Evolutionary conservation across 305 asterid species (phyloP).

Genomic region (Ilex paraguariensis): DNA sequence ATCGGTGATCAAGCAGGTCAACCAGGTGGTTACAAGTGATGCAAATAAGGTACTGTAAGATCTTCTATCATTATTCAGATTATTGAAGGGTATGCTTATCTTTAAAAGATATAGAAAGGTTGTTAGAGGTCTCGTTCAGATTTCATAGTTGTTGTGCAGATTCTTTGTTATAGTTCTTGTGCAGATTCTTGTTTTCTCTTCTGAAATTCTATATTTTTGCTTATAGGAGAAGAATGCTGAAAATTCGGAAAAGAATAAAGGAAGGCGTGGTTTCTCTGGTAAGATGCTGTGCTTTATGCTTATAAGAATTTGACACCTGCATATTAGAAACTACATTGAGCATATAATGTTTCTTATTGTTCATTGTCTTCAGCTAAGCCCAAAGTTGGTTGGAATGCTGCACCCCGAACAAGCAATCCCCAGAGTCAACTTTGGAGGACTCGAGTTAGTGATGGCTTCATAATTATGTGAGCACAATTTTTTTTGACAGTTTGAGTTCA

Average conservation of each 20-base stretch:
- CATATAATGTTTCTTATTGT: background rate
- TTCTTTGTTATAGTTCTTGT: no score
- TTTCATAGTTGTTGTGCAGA: background rate
- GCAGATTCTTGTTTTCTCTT: background rate
- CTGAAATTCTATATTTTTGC: conserved; percentile 9
- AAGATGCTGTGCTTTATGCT: conserved; percentile 24
- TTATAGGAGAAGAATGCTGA: conserved; percentile 39
- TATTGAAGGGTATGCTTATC: background rate
- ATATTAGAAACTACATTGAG: background rate
- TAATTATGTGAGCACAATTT: conserved; percentile 39
- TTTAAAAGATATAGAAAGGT: background rate
- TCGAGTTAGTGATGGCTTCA: conserved; percentile 61
- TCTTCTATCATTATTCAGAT: no score
- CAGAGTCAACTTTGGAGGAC: conserved; percentile 39
- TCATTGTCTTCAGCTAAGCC: conserved; percentile 57
- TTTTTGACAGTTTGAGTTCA: conserved; percentile 9
- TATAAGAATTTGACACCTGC: conserved; percentile 11
- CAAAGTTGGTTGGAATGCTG: conserved; percentile 37
- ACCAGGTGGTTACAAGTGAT: conserved; percentile 29
- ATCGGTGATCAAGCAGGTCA: conserved; percentile 47
- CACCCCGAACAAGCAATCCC: conserved; percentile 41
- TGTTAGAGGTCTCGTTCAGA: background rate
- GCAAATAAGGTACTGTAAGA: conserved; percentile 40
- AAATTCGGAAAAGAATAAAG: conserved; percentile 33
- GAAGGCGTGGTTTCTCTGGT: conserved; percentile 67